Evolutionary conservation across 495 filamentous ascomycete genomes (phyloP), one percentile per base, ranked within the genome.

Genomic region (Glonium stellatum): DNA sequence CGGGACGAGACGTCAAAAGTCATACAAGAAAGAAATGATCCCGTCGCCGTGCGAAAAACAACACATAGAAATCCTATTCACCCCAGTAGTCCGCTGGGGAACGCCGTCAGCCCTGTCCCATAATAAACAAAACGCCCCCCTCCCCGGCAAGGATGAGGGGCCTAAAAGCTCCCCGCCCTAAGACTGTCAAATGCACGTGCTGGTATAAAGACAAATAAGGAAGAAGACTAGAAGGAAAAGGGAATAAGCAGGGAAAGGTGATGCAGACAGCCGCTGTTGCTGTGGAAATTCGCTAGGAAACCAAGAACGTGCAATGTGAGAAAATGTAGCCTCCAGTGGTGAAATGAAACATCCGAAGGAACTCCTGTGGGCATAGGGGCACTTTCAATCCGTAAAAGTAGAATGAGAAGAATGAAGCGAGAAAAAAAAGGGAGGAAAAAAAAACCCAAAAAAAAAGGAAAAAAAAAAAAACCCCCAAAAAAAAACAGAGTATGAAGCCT

Each of bases 181-280:
- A 39, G 50, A 53, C 19, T 66, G 63, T 59, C 63, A 66, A 59
- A 61, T 65, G 59, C 59, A 66, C 62, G 34, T 62, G 59, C 55
- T 66, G 63, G 63, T 66, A 66, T 62, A 61, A 66, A 55, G 50
- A 62, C 55, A 62, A 44, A 41, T n/a, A 47, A 47, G 39, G 50
- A 62, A 51, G 6, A 51, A 27, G 23, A 15, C 6, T 9, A 18
- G 5, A 15, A 48, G 5, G 18, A 48, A 15, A 8, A 48, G 18
- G 18, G 44, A 48, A 48, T 19, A 48, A 21, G 44, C 6, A 22
- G n/a, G 25, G 25, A 22, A 51, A 25, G 48, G 4, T 9, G 21
- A 51, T 51, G 48, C 48, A 25, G 21, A 51, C 6, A 51, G 13
- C 48, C 21, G 19, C 48, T 51, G 13, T 18, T 4, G 39, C 2